Percentiles rank a stretch among this genome's conserved stretches.
Evolutionary conservation across 805 yeast genomes (phyloP).

Genomic region (Wickerhamomyces chambardii): DNA sequence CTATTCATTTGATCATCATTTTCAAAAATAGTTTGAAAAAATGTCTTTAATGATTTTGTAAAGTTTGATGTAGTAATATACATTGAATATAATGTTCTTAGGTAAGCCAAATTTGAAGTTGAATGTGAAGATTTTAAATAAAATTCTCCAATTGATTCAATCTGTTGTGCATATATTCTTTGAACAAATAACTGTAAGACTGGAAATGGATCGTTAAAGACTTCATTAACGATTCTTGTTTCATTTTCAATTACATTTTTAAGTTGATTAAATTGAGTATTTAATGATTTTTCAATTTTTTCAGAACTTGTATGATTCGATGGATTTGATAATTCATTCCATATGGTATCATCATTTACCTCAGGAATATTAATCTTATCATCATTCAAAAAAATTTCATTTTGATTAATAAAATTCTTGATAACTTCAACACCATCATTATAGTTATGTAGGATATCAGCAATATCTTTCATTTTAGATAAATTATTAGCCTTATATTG

Average conservation of each 20-base stretch:
- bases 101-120: constrained; percentile 59
- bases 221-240: constrained; percentile 61
- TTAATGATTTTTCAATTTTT: constrained; percentile 24
- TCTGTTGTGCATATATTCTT: constrained; percentile 67
- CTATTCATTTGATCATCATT: constrained; percentile 30
- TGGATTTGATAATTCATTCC: constrained; percentile 59
- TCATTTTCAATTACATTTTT: constrained; percentile 58
- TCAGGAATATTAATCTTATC: constrained; percentile 18
- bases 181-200: constrained; percentile 68
- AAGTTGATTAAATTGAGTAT: constrained; percentile 40
- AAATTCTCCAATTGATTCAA: constrained; percentile 45
- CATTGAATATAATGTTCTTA: constrained; percentile 65
- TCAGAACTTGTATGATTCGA: constrained; percentile 40
- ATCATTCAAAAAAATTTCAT: constrained; percentile 49
- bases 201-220: constrained; percentile 57
- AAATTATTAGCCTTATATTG: constrained; percentile 67
- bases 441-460: constrained; percentile 66
- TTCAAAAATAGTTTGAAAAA: constrained; percentile 34
- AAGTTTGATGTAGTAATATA: constrained; percentile 49
- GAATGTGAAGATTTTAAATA: constrained; percentile 56
- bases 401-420: constrained; percentile 73
- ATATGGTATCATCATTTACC: constrained; percentile 36
- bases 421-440: constrained; percentile 82
- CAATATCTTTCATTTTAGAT: constrained; percentile 64
- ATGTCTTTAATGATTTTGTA: constrained; percentile 56